Percentiles rank a stretch among this genome's conserved stretches.
These are phyloP conservation scores for Colletotrichum brevisporum DNA, from an alignment of 2,329 filamentous ascomycete genomes.

Conservation along the genomic window DNA sequence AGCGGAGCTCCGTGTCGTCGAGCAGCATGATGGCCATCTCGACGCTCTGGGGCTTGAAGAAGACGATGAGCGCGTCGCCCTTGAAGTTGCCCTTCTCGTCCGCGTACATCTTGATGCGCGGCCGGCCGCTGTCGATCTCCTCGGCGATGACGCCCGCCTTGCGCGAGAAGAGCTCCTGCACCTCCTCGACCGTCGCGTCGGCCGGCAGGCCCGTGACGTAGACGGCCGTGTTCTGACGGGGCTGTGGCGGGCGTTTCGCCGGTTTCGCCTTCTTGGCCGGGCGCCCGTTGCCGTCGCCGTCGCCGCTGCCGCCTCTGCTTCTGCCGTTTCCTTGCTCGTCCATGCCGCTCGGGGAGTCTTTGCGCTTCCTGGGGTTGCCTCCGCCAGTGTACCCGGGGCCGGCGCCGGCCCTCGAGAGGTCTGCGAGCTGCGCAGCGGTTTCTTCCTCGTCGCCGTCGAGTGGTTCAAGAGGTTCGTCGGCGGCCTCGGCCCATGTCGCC, in stretches of 20 bases:
- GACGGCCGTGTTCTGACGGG: constrained; percentile 86
- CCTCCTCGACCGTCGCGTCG: constrained; percentile 84
- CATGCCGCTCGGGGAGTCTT: constrained; percentile 49
- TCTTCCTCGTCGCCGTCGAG: constrained; percentile 54
- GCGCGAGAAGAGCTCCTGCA: constrained; percentile 84
- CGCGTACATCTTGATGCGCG: constrained; percentile 93
- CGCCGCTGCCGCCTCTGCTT: constrained; percentile 45
- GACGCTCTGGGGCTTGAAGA: constrained; percentile 96
- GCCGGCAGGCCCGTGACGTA: constrained; percentile 90
- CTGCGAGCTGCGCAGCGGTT: constrained; percentile 45
- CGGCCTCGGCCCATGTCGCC: constrained; percentile 81
- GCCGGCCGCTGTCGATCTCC: constrained; percentile 88
- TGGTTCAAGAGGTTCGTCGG: constrained; percentile 60
- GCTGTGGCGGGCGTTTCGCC: constrained; percentile 62
- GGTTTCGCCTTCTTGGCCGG: constrained; percentile 63
- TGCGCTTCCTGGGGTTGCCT: constrained; percentile 56
- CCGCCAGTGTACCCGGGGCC: constrained; percentile 40
- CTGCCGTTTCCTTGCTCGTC: constrained; percentile 49
- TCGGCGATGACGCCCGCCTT: constrained; percentile 94
- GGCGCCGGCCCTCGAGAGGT: constrained; percentile 42
- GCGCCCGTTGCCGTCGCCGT: constrained; percentile 44
- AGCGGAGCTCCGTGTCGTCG: constrained; percentile 86
- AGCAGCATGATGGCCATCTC: constrained; percentile 84
- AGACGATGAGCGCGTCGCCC: constrained; percentile 92
- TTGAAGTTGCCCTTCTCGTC: constrained; percentile 89